phyloP scores from a whole-genome alignment of 2,329 filamentous ascomycete genomes.

The Nannizzia gypsea region DNA sequence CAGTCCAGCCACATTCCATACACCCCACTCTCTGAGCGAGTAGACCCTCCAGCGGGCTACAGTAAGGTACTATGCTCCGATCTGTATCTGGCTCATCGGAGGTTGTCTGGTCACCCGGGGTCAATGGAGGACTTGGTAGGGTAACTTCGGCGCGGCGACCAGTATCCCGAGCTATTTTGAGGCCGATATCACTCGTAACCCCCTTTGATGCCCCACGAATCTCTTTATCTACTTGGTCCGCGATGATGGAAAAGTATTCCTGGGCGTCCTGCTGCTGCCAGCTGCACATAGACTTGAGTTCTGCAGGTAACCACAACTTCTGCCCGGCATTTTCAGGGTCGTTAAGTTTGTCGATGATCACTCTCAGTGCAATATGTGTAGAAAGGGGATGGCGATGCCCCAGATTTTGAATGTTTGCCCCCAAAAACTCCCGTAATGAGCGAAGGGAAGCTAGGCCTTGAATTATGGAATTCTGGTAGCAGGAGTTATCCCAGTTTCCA shows the following conservation, averaged over 20 bases:
- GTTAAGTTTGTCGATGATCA: conserved; percentile 59
- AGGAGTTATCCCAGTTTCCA: conserved; percentile 88
- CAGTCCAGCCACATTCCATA: conserved; percentile 70
- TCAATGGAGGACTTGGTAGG: background rate
- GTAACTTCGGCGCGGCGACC: background rate
- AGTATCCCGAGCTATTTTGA: conserved; percentile 22
- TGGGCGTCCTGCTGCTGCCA: conserved; percentile 97
- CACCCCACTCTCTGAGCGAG: conserved; percentile 83
- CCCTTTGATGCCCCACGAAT: conserved; percentile 42
- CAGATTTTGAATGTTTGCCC: conserved; percentile 28
- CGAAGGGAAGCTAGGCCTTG: conserved; percentile 69
- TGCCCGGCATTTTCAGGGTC: conserved; percentile 58
- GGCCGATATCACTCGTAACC: conserved; percentile 33
- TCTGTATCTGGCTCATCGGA: conserved; percentile 10
- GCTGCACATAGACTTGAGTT: conserved; percentile 83
- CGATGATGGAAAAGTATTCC: conserved; percentile 85
- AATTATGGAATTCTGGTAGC: conserved; percentile 93
- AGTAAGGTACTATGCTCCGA: conserved; percentile 24
- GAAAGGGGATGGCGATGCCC: conserved; percentile 28
- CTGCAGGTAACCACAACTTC: conserved; percentile 68
- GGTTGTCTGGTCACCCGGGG: conserved; percentile 14
- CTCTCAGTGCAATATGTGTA: conserved; percentile 46
- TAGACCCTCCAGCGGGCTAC: conserved; percentile 77
- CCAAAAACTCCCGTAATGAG: conserved; percentile 56
- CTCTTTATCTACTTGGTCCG: conserved; percentile 76